Base-by-base conservation (phyloP, 768 basidiomycete genomes). In the Strobilomyces echinocephalus region DNA sequence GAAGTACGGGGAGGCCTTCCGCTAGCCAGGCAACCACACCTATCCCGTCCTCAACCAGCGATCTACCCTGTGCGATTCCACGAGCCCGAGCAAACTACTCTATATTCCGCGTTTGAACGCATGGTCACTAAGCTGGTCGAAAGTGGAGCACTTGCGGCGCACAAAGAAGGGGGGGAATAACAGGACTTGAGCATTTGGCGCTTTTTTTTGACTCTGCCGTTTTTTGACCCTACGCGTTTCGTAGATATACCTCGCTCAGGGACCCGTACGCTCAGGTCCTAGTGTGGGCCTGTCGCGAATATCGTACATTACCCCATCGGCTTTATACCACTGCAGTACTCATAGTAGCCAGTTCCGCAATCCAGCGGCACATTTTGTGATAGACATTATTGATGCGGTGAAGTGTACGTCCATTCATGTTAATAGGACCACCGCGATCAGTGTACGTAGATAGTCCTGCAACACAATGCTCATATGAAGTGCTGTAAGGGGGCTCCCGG, bases 41-140 rank as follows among this genome's bases (percentile, higher is more conserved):
- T 71, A 28, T 66, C 68, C 6, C 50, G 55, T 30, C 68, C 68
- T 40, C 68, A 64, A 51, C 57, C 58, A 0, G 40, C 20, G 34
- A 40, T 53, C n/a, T 24, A 52, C 20, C 63, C 40, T n/a, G 10
- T 57, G n/a, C 57, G 4, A n/a, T 49, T 46, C 11, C 28, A 49
- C 15, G 57, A 56, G 5, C 47, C 51, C 4, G 39, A 61, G 33
- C 59, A 64, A 39, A 56, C 35, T 14, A 65, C 65, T 8, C 20
- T 67, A 0, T 65, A 65, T 24, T 54, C 57, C 2, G 43, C 50
- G 3, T 69, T 71, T 33, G 49, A 54, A 21, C 56, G 41, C 24
- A 66, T 59, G 60, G 66, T 71, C 5, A 59, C 60, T n/a, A 39
- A 50, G 20, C 50, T 63, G 35, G 57, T 58, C 4, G 58, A 50